Evolutionary conservation across 2,329 filamentous ascomycete genomes (phyloP).

Genomic region (Dactylella cylindrospora): DNA sequence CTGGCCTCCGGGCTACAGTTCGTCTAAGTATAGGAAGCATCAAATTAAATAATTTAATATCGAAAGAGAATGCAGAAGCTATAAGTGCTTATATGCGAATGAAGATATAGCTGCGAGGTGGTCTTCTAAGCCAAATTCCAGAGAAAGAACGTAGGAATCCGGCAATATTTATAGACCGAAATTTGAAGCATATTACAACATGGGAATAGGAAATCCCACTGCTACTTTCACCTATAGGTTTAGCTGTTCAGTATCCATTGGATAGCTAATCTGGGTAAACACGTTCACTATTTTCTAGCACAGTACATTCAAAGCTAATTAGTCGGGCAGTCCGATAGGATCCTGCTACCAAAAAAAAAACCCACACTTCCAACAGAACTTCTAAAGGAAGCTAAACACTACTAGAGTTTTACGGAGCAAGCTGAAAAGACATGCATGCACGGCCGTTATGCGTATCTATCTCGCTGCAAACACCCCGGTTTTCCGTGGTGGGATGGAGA

Average conservation of each 20-base stretch:
- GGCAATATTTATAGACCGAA: constrained; percentile 15
- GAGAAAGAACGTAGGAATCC: constrained; percentile 2
- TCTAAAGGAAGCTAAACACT: no score
- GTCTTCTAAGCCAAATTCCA: background rate
- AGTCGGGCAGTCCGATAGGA: constrained; percentile 5
- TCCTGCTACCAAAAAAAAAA: constrained; percentile 10
- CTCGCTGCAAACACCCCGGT: no score
- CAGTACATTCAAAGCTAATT: background rate
- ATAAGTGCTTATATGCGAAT: background rate
- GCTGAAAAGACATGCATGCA: constrained; percentile 22
- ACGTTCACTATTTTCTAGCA: background rate
- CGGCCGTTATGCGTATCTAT: constrained; percentile 17
- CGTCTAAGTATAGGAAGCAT: constrained; percentile 15
- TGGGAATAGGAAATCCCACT: constrained; percentile 3
- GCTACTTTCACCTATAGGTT: background rate
- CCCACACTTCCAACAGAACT: constrained; percentile 17
- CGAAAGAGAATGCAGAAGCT: background rate
- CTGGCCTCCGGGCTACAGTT: constrained; percentile 11
- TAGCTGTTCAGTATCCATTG: constrained; percentile 7
- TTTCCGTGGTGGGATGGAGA: constrained; percentile 12
- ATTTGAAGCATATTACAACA: background rate
- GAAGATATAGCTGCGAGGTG: background rate
- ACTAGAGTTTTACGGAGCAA: no score
- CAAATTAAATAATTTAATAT: constrained; percentile 2
- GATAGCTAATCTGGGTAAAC: constrained; percentile 13